These are phyloP conservation scores for Penicillium nordicum DNA, from an alignment of 2,329 filamentous ascomycete genomes.

Conservation along the genomic window DNA sequence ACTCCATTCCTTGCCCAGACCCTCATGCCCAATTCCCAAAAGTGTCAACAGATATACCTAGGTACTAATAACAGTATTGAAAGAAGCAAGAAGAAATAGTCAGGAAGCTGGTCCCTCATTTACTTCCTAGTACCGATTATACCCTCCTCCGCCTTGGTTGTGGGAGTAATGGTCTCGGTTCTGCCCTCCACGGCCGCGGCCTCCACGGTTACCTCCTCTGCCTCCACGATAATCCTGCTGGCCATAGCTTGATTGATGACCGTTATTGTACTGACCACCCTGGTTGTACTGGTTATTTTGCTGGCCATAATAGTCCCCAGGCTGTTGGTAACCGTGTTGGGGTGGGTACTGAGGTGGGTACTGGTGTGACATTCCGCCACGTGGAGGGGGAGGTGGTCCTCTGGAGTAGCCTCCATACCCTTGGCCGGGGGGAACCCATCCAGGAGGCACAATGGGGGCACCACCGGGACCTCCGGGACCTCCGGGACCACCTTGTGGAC, in stretches of 20 bases:
- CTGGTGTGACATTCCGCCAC: conserved; percentile 30
- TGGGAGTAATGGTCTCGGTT: conserved; percentile 23
- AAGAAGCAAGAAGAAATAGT: not conserved
- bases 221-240: conserved; percentile 25
- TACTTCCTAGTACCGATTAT: conserved; percentile 35
- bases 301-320: conserved; percentile 23
- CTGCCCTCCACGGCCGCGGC: conserved; percentile 24
- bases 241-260: conserved; percentile 22
- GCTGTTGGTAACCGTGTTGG: conserved; percentile 16
- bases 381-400: conserved; percentile 41
- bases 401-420: conserved; percentile 33
- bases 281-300: conserved; percentile 9
- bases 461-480: conserved; percentile 29
- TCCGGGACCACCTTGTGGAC: conserved; percentile 28
- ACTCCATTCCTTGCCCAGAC: conserved; percentile 5
- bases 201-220: conserved; percentile 23
- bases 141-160: conserved; percentile 34
- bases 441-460: conserved; percentile 33
- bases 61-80: not conserved
- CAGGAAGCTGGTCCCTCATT: not conserved
- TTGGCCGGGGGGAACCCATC: conserved; percentile 33
- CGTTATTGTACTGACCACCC: conserved; percentile 21
- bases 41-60: not conserved
- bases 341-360: conserved; percentile 21
- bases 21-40: conserved; percentile 1